phyloP scores from a whole-genome alignment of 768 basidiomycete species.

The Amanita pallidorosea region DNA sequence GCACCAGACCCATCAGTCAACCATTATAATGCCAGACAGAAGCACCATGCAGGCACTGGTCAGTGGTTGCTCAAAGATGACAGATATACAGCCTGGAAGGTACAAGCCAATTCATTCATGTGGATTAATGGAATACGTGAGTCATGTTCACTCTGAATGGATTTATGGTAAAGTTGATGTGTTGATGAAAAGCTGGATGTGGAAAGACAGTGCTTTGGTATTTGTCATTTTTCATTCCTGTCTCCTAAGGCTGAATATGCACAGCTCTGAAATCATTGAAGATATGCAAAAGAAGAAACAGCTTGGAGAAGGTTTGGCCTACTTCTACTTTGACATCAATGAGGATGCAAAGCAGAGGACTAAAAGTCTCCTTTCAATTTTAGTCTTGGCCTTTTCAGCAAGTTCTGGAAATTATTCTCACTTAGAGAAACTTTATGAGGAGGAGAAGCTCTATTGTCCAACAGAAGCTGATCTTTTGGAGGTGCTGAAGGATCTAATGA shows the following conservation, averaged over 20 bases:
- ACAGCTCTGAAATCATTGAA: neutral
- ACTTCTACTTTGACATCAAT: conserved; percentile 1
- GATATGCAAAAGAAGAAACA: neutral
- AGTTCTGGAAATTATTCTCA: neutral
- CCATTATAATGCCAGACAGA: neutral
- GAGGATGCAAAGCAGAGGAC: neutral
- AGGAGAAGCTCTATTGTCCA: neutral
- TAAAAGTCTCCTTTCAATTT: neutral
- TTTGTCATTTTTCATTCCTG: neutral
- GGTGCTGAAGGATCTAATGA: neutral
- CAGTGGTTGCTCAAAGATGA: neutral
- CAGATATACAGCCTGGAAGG: neutral
- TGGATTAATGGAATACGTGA: neutral
- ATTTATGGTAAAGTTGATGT: neutral
- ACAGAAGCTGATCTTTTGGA: neutral
- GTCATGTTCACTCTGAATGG: neutral
- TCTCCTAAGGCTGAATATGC: too few species aligned
- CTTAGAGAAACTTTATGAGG: neutral
- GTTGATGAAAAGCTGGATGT: neutral
- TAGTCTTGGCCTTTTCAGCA: too few species aligned
- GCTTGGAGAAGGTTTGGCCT: neutral
- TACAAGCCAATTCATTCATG: neutral
- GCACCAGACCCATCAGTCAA: neutral
- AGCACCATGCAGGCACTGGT: neutral
- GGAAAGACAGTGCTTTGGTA: neutral